These are phyloP conservation scores for Orbilia oligospora DNA, from an alignment of 2,329 filamentous ascomycete genomes.

Conservation along the genomic window DNA sequence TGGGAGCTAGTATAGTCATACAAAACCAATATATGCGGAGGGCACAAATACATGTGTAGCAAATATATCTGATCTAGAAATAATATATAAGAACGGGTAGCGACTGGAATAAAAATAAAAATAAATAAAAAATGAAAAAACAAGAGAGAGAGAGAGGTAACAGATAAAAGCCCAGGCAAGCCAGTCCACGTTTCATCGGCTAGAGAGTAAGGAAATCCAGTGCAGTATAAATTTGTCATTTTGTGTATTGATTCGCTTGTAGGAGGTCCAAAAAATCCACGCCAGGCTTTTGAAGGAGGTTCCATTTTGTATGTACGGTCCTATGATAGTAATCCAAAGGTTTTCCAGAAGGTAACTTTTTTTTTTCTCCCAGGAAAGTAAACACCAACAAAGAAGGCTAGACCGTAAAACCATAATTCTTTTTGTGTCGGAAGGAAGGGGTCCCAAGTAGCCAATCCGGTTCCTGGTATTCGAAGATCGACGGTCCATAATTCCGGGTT, in stretches of 20 bases:
- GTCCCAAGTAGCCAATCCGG: constrained; percentile 3
- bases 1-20: constrained; percentile 12
- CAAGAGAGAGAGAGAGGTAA: too few species aligned
- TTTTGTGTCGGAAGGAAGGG: constrained; percentile 14
- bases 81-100: background rate
- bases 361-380: constrained; percentile 2
- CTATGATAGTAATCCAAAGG: constrained; percentile 21
- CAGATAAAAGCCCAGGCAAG: background rate
- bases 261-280: constrained; percentile 30
- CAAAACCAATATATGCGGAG: background rate
- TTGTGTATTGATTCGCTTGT: constrained; percentile 14
- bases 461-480: constrained; percentile 20
- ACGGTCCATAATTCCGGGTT: constrained; percentile 35
- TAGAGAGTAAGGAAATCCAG: constrained; percentile 9
- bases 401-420: constrained; percentile 14
- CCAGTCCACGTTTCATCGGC: constrained; percentile 17
- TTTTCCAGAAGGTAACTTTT: constrained; percentile 18
- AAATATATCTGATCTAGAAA: constrained; percentile 7
- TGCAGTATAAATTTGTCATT: constrained; percentile 12
- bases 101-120: background rate
- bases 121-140: too few species aligned
- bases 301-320: constrained; percentile 37
- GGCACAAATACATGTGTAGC: background rate
- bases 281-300: constrained; percentile 34
- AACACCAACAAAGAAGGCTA: constrained; percentile 13